Percentiles rank a stretch among this genome's conserved stretches.
These are phyloP conservation scores for Syzygium syzygioides DNA, from an alignment of 441 rosid species.

Conservation along the genomic window DNA sequence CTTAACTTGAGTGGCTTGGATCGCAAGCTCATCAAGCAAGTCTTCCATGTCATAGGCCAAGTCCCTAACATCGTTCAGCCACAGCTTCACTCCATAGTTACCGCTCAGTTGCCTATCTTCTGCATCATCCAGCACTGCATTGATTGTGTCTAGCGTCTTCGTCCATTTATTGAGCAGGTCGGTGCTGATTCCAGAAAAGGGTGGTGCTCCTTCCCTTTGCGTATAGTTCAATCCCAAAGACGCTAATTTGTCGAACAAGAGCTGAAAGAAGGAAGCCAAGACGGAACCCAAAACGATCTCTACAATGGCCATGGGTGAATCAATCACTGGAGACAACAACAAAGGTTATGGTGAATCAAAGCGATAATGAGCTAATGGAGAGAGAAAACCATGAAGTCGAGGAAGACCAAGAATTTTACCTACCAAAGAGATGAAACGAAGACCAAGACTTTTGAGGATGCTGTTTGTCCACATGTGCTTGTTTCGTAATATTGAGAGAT, in stretches of 20 bases:
- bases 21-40: background rate
- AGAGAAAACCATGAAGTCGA: background rate
- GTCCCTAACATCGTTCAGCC: background rate
- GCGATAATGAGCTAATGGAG: background rate
- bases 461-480: background rate
- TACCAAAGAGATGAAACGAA: background rate
- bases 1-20: background rate
- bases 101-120: background rate
- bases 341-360: background rate
- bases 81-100: accelerated
- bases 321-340: background rate
- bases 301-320: background rate
- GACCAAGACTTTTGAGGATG: background rate
- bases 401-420: too few species aligned
- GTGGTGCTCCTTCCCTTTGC: background rate
- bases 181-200: too few species aligned
- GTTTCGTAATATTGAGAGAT: too few species aligned
- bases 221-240: background rate
- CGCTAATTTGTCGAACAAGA: background rate
- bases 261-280: background rate
- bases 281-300: background rate
- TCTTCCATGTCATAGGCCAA: background rate
- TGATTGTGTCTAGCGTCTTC: background rate
- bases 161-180: accelerated
- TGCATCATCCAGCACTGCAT: background rate